Conservation (phyloP, 2,329 filamentous ascomycete species). For the Zopfia rhizophila region DNA sequence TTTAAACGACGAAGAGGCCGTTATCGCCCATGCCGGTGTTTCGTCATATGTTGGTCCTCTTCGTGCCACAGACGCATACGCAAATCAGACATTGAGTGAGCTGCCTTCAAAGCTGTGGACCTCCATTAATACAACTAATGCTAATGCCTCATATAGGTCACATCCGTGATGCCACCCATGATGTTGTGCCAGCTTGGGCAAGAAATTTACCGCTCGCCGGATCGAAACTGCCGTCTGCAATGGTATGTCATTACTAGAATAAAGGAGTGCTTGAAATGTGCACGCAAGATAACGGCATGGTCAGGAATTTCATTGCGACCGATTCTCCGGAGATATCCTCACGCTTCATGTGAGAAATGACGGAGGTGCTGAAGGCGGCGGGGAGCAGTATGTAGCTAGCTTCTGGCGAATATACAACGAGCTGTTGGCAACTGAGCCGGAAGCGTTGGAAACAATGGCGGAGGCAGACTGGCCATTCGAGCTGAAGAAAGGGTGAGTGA, state of each 20-base stretch:
- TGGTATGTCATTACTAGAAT: constrained; percentile 27
- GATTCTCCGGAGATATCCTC: constrained; percentile 50
- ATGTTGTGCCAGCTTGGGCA: constrained; percentile 43
- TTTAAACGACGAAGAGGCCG: constrained; percentile 50
- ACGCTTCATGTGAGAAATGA: constrained; percentile 48
- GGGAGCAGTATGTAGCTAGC: constrained; percentile 45
- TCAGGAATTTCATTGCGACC: constrained; percentile 48
- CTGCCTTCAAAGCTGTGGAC: neutral
- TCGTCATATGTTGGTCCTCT: constrained; percentile 42
- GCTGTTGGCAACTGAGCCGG: constrained; percentile 42
- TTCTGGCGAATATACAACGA: constrained; percentile 51
- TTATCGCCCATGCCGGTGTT: constrained; percentile 48
- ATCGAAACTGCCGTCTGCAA: constrained; percentile 48
- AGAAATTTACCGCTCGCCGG: constrained; percentile 48
- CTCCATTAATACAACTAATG: neutral
- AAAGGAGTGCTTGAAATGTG: neutral
- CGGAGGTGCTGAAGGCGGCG: constrained; percentile 41
- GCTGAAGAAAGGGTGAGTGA: constrained; percentile 48
- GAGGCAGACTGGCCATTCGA: constrained; percentile 50
- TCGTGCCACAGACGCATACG: constrained; percentile 50
- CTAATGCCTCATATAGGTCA: constrained; percentile 31
- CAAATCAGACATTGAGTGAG: constrained; percentile 49
- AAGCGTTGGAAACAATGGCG: constrained; percentile 47
- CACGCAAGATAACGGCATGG: constrained; percentile 2
- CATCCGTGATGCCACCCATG: constrained; percentile 49